These are phyloP conservation scores for Suhomyces prunicola DNA, from an alignment of 805 yeast genomes.

Conservation along the genomic window DNA sequence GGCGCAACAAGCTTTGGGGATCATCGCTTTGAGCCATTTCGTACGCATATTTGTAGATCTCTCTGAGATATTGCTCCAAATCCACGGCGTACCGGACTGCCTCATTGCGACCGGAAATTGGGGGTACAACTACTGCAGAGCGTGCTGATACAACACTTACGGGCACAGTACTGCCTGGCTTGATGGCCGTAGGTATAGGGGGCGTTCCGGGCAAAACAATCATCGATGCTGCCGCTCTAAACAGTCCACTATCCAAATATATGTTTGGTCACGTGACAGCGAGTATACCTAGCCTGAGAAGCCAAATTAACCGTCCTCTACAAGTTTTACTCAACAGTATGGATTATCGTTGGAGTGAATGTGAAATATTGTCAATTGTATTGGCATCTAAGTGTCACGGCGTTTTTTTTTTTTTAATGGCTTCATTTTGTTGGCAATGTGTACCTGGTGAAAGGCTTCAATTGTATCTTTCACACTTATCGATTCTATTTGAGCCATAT, in stretches of 20 bases:
- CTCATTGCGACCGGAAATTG: conserved; percentile 18
- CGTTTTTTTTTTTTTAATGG: no score
- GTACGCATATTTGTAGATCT: conserved; percentile 6
- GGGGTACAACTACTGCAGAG: neutral
- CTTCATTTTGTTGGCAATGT: no score
- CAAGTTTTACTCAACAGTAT: no score
- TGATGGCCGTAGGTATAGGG: neutral
- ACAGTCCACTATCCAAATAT: neutral
- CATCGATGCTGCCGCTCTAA: neutral
- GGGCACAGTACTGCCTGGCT: neutral
- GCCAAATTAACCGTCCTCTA: no score
- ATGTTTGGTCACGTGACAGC: neutral
- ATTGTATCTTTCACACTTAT: no score
- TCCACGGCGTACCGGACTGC: conserved; percentile 28
- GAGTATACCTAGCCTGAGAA: neutral
- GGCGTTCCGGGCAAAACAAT: conserved; percentile 1
- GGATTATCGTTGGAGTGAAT: no score
- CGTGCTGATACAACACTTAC: neutral
- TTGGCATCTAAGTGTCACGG: no score
- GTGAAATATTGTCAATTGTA: no score
- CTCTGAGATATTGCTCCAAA: conserved; percentile 35
- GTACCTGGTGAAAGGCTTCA: no score
- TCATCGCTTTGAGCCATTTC: neutral
- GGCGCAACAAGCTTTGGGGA: neutral
- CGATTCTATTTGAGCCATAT: no score